These are phyloP conservation scores for Yamadazyma triangularis DNA, from an alignment of 1,139 yeast species.

Conservation along the genomic window DNA sequence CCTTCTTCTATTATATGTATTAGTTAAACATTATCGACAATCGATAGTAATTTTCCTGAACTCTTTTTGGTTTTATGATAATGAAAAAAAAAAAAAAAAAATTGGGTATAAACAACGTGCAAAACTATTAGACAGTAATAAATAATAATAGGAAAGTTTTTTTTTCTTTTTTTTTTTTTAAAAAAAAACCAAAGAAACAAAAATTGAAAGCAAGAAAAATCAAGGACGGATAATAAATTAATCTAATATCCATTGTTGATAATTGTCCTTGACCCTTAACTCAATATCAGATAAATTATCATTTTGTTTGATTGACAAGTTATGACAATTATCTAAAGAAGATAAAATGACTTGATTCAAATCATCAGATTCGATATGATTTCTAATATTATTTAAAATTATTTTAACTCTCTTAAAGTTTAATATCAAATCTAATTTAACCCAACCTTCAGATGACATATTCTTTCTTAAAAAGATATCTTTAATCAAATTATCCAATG, in stretches of 20 bases:
- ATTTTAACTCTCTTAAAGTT: conserved; percentile 71
- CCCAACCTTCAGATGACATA: conserved; percentile 73
- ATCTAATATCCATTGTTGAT: conserved; percentile 39
- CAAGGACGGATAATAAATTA: too few relatives aligned
- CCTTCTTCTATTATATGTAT: too few relatives aligned
- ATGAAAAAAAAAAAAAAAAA: too few relatives aligned
- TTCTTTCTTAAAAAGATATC: conserved; percentile 75
- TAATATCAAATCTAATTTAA: conserved; percentile 59
- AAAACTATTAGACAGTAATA: too few relatives aligned
- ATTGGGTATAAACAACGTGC: too few relatives aligned
- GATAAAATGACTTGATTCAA: conserved; percentile 25
- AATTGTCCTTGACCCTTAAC: conserved; percentile 40
- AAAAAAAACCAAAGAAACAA: too few relatives aligned
- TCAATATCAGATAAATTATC: conserved; percentile 24
- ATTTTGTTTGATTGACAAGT: conserved; percentile 34
- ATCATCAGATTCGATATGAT: conserved; percentile 22
- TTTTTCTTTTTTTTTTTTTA: too few relatives aligned
- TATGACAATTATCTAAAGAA: conserved; percentile 32
- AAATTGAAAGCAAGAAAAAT: too few relatives aligned
- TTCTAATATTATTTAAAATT: conserved; percentile 39
- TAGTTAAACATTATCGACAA: too few relatives aligned
- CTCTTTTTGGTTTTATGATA: too few relatives aligned
- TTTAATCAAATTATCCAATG: conserved; percentile 79
- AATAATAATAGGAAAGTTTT: too few relatives aligned
- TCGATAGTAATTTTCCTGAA: too few relatives aligned